A percentile compares a stretch with the other conserved stretches of the same genome.
phyloP scores from a whole-genome alignment of 305 asterid genomes.

The Fraxinus greggii region DNA sequence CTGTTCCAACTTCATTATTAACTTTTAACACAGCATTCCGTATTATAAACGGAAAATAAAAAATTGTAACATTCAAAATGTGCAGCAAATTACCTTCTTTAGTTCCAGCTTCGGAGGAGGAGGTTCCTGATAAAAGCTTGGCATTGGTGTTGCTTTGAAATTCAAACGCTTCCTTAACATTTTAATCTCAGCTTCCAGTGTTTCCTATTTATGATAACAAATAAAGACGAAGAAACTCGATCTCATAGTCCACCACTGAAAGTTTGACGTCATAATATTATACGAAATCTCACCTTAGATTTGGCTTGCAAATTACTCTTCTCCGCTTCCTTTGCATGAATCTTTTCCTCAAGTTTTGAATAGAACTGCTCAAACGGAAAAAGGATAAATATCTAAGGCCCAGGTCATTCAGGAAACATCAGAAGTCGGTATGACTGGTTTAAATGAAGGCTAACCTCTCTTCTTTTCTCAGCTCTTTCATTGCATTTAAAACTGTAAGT shows the following conservation, averaged over 20 bases:
- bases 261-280: conserved; percentile 1
- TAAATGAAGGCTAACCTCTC: conserved; percentile 61
- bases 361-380: conserved; percentile 54
- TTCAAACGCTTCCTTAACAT: conserved; percentile 75
- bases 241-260: background rate
- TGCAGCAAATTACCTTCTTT: conserved; percentile 60
- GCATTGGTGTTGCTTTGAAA: conserved; percentile 97
- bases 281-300: conserved; percentile 47
- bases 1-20: background rate
- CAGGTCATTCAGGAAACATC: conserved; percentile 12
- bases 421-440: background rate
- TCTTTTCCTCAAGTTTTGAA: conserved; percentile 87
- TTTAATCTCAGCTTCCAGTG: conserved; percentile 84
- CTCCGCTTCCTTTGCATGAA: conserved; percentile 87
- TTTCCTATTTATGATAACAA: conserved; percentile 48
- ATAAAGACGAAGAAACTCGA: conserved; percentile 11
- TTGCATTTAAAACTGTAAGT: conserved; percentile 80
- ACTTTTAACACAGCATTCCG: background rate
- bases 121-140: conserved; percentile 97
- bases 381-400: conserved; percentile 17
- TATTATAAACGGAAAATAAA: background rate
- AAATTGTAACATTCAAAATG: background rate
- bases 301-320: conserved; percentile 71
- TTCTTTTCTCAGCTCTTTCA: conserved; percentile 93
- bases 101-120: conserved; percentile 77